Evolutionary conservation across 106 monocot genomes (phyloP), one percentile per base, ranked within the genome.

Genomic region (Amphibolis antarctica): DNA sequence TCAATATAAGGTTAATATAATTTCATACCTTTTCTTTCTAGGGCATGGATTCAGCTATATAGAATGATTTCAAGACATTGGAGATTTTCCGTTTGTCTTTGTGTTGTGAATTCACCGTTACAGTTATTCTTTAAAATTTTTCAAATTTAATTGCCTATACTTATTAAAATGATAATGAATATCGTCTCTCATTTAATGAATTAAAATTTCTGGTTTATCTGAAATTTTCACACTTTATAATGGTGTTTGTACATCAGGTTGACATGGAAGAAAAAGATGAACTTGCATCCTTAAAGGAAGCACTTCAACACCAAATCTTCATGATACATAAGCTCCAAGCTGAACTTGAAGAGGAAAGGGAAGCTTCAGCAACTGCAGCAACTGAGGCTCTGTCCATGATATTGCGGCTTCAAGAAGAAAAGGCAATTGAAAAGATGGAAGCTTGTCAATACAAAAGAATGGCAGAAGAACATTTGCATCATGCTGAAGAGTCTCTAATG

Each of bases 341-440:
- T 26, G 89, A 89, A 59, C 77, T 89, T 10, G 89, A 89, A 53
- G 85, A 82, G 70, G 89, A 89, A 83, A 70, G 89, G 55, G 67
- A 80, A 65, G 89, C 90, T 66, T 80, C 86, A 15, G 70, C 86
- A 24, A 75, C 80, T 45, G 86, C 85, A 53, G 78, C 70, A 13
- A 65, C 73, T 18, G 90, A 91, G 71, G 84, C 87, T 46, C 64
- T 92, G 15, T 77, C 84, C 10, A 92, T 92, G 92, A 92, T 92
- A 55, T 49, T 80, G 46, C 87, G 87, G 13, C 80, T 92, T n/a
- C 87, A 87, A 74, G 77, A 59, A 69, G 82, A 89, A 73, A 85
- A 82, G 62, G 79, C 89, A 44, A 53, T 59, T 47, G 85, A 80
- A 64, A 85, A 78, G 59, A 77, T 85, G 82, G 85, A 89, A 80